A percentile compares a stretch with the other conserved stretches of the same genome.
phyloP scores from a whole-genome alignment of 192 early-diverging fungal species.

The Geranomyces variabilis region DNA sequence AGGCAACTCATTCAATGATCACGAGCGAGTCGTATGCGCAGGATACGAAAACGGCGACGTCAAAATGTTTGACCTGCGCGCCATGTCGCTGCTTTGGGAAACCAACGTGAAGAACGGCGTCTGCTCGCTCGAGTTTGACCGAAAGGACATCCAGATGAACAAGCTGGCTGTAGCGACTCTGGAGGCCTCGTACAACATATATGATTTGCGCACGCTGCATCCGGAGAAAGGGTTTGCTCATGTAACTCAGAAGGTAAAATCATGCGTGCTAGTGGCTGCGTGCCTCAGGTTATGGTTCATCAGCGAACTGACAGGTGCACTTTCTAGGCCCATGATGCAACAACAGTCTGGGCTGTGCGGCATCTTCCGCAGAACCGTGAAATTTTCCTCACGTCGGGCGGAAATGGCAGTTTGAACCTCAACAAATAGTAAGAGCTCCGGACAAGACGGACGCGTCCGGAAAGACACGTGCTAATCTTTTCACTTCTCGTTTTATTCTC shows the following conservation, averaged over 20 bases:
- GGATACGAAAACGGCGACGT: conserved; percentile 80
- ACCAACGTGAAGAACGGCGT: conserved; percentile 74
- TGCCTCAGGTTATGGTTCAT: too few species aligned
- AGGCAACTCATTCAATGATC: conserved; percentile 60
- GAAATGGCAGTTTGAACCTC: conserved; percentile 59
- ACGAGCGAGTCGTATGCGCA: conserved; percentile 60
- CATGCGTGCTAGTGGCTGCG: background rate
- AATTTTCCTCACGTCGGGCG: conserved; percentile 63
- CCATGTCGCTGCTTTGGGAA: conserved; percentile 63
- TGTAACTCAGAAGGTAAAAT: conserved; percentile 45
- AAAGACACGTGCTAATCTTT: background rate
- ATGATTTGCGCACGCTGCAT: conserved; percentile 61
- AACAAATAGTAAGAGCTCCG: conserved; percentile 60
- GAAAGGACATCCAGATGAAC: conserved; percentile 58
- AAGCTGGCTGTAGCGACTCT: conserved; percentile 61
- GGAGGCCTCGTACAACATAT: conserved; percentile 54
- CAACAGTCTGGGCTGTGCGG: conserved; percentile 67
- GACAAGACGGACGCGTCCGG: background rate
- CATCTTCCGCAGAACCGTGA: conserved; percentile 71
- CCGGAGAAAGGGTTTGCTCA: conserved; percentile 50
- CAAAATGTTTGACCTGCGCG: conserved; percentile 68
- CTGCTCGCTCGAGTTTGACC: conserved; percentile 59
- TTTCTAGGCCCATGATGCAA: conserved; percentile 46
- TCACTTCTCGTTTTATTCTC: background rate
- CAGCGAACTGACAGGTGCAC: too few species aligned